These are phyloP conservation scores for Colletotrichum melonis DNA, from an alignment of 2,329 filamentous ascomycete species.

Conservation along the genomic window DNA sequence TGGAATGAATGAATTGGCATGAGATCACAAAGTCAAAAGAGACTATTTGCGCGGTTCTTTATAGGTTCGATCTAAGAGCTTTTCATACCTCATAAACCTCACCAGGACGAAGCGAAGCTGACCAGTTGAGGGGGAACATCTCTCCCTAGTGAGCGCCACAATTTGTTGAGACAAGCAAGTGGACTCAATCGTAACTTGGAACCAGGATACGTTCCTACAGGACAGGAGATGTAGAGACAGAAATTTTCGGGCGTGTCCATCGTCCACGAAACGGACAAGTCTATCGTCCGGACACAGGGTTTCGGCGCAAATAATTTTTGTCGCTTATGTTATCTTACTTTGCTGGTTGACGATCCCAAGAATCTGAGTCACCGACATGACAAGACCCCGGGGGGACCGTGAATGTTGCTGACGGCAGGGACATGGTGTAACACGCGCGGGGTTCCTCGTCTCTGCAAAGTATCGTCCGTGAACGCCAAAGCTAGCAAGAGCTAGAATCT, in stretches of 20 bases:
- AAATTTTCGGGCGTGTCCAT: not conserved
- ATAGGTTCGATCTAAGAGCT: not conserved
- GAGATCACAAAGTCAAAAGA: not conserved
- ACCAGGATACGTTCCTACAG: not conserved
- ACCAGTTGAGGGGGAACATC: not conserved
- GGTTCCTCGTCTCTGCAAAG: not conserved
- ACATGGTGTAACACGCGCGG: not conserved
- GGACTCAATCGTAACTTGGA: not conserved
- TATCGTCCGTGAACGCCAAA: not conserved
- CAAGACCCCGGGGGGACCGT: no score
- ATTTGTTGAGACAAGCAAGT: conserved; percentile 24
- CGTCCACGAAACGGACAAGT: not conserved
- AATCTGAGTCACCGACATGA: not conserved
- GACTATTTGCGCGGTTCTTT: not conserved
- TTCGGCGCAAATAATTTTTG: not conserved
- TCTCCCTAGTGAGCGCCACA: not conserved
- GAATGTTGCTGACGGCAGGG: not conserved
- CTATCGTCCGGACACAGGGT: not conserved
- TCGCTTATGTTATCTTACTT: not conserved
- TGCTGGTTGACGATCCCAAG: no score
- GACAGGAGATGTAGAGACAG: not conserved
- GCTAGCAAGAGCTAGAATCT: not conserved
- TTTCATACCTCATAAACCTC: not conserved
- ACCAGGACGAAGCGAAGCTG: not conserved
- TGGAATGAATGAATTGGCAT: not conserved